phyloP scores from a whole-genome alignment of 129 eudicot genomes.

The Gnaphalium uliginosum region DNA sequence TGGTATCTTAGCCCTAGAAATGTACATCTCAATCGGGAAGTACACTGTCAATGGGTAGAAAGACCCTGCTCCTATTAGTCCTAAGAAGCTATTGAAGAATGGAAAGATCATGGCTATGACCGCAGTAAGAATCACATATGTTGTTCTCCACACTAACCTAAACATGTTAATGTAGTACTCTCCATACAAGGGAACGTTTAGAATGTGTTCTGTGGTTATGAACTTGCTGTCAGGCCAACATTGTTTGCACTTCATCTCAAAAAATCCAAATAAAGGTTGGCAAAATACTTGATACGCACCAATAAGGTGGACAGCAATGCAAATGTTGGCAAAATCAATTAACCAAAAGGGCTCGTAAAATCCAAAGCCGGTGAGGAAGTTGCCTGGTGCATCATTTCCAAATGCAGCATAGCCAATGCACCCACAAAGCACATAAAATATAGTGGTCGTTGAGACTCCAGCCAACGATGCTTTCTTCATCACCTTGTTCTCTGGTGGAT shows the following conservation, averaged over 20 bases:
- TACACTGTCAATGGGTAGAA: slow-evolving; percentile 73
- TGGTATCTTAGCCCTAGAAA: slow-evolving; percentile 53
- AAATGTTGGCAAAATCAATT: slow-evolving; percentile 62
- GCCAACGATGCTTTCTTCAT: slow-evolving; percentile 73
- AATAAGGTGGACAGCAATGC: slow-evolving; percentile 74
- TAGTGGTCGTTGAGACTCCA: slow-evolving; percentile 61
- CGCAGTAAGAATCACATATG: slow-evolving; percentile 56
- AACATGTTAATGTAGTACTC: slow-evolving; percentile 49
- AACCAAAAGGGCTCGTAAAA: slow-evolving; percentile 82
- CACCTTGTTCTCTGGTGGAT: slow-evolving; percentile 68
- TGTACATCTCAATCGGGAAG: slow-evolving; percentile 76
- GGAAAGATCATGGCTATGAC: slow-evolving; percentile 71
- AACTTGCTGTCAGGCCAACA: slow-evolving; percentile 61
- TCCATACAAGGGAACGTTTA: slow-evolving; percentile 44
- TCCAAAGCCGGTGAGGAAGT: slow-evolving; percentile 82
- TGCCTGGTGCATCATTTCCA: slow-evolving; percentile 74
- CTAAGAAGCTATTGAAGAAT: slow-evolving; percentile 68
- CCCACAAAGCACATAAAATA: slow-evolving; percentile 66
- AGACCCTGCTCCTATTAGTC: slow-evolving; percentile 64
- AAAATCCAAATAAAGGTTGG: slow-evolving; percentile 63
- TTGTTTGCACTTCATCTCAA: slow-evolving; percentile 41
- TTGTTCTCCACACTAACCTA: slow-evolving; percentile 73
- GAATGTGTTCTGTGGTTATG: slow-evolving; percentile 44
- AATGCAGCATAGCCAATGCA: slow-evolving; percentile 72
- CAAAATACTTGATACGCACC: slow-evolving; percentile 78